Base-by-base conservation (phyloP, 805 yeast genomes). In the Cyberlindnera maritima region DNA sequence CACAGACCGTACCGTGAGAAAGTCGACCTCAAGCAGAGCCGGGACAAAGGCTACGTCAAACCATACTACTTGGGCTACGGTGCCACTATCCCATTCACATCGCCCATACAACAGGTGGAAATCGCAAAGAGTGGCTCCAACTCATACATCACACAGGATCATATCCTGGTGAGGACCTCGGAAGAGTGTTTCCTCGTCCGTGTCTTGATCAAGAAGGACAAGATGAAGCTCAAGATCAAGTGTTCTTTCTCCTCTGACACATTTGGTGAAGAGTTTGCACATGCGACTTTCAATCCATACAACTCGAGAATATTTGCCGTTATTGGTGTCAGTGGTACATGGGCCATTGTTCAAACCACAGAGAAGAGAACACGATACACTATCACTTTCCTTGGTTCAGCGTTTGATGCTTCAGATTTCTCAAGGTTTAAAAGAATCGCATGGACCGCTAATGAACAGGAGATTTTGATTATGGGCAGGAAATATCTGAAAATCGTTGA, bases 401-500 rank as follows among this genome's bases (percentile, higher is more conserved):
- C 50, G 33, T 20, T 52, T 48, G 79, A 79, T 49, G 69, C 75
- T 0, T 66, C 65, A 2, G 87, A 81, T 44, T 53, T 81, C 1
- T 82, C 88, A 0, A 67, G 69, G 28, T 81, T 83, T 73, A 81
- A 76, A 49, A 69, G 69, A 47, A 62, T 81, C 0, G 50, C 60
- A 3, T 81, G 85, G 83, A 61, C 76, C 0, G 53, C 61, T 2
- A 52, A 61, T 17, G 43, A 51, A 37, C 45, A 64, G 19, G 47
- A 62, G 46, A 23, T 76, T 29, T 37, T 71, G 31, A 18, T 72
- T 33, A 46, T 74, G 47, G 66, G 77, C 14, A 65, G 88, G 43
- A 70, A 79, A 0, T 69, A 71, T 29, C 51, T 80, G 1, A 52
- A 67, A 20, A 60, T 55, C 25, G 57, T 73, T 17, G 58, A 70